A percentile compares a stretch with the other conserved stretches of the same genome.
Evolutionary conservation across 139 green algal genomes (phyloP).

Genomic region (Haematococcus lacustris): DNA sequence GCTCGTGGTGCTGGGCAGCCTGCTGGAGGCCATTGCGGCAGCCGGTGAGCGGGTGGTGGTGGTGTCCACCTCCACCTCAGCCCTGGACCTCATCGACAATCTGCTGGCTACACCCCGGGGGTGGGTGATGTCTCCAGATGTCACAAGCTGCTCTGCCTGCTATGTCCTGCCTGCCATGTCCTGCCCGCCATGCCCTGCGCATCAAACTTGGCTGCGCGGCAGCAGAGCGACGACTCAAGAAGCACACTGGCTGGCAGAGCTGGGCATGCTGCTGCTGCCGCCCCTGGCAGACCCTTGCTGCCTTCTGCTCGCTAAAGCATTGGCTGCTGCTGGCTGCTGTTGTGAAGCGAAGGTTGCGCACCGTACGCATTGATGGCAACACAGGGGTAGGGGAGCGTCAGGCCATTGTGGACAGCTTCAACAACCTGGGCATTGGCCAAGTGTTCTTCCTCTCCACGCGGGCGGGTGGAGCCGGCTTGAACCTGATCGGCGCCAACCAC

Average conservation of each 20-base stretch:
- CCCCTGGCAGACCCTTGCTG: too few species aligned
- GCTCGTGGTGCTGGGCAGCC: slow-evolving; percentile 41
- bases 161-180: neutral
- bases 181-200: neutral
- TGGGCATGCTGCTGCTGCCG: too few species aligned
- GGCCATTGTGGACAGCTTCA: slow-evolving; percentile 72
- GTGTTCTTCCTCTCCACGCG: slow-evolving; percentile 81
- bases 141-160: neutral
- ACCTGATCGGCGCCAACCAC: slow-evolving; percentile 73
- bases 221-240: too few species aligned
- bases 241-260: too few species aligned
- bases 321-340: neutral
- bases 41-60: slow-evolving; percentile 51
- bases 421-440: slow-evolving; percentile 47
- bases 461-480: slow-evolving; percentile 82
- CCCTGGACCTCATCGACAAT: slow-evolving; percentile 56
- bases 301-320: too few species aligned
- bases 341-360: slow-evolving; percentile 12
- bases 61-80: slow-evolving; percentile 58
- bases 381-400: slow-evolving; percentile 56
- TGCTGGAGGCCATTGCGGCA: slow-evolving; percentile 40
- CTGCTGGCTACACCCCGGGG: slow-evolving; percentile 26
- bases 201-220: too few species aligned
- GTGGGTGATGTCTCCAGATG: slow-evolving; percentile 3
- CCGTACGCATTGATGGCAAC: slow-evolving; percentile 67